These are phyloP conservation scores for Solanum medicagineum DNA, from an alignment of 257 asterid species.

Conservation along the genomic window DNA sequence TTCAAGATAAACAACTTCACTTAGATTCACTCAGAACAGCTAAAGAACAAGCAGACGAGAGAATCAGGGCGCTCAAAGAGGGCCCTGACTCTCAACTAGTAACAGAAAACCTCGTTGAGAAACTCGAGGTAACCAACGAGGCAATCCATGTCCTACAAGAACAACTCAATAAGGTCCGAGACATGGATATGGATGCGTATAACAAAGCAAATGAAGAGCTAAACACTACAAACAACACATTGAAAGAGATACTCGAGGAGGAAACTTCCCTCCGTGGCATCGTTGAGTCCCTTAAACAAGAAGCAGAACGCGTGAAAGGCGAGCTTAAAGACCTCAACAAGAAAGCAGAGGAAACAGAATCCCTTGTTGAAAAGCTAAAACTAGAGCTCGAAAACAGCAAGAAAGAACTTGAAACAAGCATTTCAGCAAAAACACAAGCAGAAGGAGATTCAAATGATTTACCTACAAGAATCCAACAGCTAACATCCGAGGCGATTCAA, in stretches of 20 bases:
- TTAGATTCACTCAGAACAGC: constrained; percentile 16
- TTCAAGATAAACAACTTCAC: constrained; percentile 35
- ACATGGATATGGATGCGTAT: constrained; percentile 24
- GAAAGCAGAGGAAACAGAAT: constrained; percentile 28
- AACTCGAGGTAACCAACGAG: constrained; percentile 46
- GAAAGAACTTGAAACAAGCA: constrained; percentile 32
- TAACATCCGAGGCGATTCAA: constrained; percentile 27
- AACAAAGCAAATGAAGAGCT: constrained; percentile 23
- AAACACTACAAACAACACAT: constrained; percentile 18
- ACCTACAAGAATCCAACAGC: constrained; percentile 23
- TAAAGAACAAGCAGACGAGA: constrained; percentile 28
- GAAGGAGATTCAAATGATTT: constrained; percentile 19
- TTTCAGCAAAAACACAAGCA: constrained; percentile 2
- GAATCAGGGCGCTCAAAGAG: constrained; percentile 25
- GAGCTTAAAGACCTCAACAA: constrained; percentile 17
- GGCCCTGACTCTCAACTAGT: constrained; percentile 13
- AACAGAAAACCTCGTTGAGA: constrained; percentile 26
- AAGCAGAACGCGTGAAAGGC: constrained; percentile 30
- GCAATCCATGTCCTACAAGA: constrained; percentile 42
- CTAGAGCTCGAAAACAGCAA: constrained; percentile 33
- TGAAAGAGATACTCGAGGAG: constrained; percentile 27
- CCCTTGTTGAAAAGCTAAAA: constrained; percentile 16
- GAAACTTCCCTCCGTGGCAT: constrained; percentile 15
- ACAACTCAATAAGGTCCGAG: constrained; percentile 30
- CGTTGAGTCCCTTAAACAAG: constrained; percentile 18